Conservation (phyloP, 164 flowering plant species). For the Vitis rotundifolia region DNA sequence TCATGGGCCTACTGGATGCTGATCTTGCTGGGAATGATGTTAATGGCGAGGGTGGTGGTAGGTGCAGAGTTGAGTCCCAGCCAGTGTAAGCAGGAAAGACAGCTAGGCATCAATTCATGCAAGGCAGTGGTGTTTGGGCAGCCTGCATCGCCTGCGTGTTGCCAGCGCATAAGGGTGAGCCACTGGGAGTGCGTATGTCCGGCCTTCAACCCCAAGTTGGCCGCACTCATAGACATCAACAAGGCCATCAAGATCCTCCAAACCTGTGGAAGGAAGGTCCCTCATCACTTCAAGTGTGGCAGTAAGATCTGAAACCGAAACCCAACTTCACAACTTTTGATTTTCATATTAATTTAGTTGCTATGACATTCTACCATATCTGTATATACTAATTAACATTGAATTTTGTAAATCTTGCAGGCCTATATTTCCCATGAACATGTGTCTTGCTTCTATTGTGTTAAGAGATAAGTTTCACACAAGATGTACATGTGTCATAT, state of each 20-base stretch:
- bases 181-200: conserved; percentile 18
- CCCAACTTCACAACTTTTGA: too few species aligned
- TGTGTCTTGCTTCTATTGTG: neutral
- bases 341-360: too few species aligned
- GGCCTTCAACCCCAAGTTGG: conserved; percentile 8
- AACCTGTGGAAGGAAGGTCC: conserved; percentile 15
- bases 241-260: neutral
- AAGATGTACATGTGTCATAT: too few species aligned
- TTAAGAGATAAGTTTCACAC: too few species aligned
- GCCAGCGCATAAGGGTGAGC: conserved; percentile 9
- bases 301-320: too few species aligned
- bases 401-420: neutral
- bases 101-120: neutral
- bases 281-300: conserved; percentile 19
- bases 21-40: neutral
- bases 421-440: conserved; percentile 1
- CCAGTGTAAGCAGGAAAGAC: conserved; percentile 15
- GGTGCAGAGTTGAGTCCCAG: conserved; percentile 1
- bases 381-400: too few species aligned
- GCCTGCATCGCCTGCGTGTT: conserved; percentile 8
- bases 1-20: neutral
- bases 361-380: too few species aligned
- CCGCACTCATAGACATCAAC: conserved; percentile 1
- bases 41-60: neutral
- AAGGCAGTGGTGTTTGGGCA: conserved; percentile 5